A percentile compares a stretch with the other conserved stretches of the same genome.
These are phyloP conservation scores for Solanum stenotomum DNA, from an alignment of 257 asterid species.

Conservation along the genomic window DNA sequence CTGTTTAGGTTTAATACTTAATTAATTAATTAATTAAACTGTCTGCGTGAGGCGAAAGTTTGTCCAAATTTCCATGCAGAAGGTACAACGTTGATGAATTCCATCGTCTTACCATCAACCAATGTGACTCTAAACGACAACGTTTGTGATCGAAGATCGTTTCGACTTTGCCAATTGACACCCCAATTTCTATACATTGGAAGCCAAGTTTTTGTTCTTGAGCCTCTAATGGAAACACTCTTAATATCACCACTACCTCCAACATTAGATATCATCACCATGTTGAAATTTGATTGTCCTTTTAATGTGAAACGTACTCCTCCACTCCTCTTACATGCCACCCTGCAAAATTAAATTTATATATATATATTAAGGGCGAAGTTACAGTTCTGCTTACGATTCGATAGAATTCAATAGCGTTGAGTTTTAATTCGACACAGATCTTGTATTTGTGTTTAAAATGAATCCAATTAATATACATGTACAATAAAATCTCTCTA, in stretches of 20 bases:
- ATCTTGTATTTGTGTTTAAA: neutral
- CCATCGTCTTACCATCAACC: constrained; percentile 25
- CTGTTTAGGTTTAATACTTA: neutral
- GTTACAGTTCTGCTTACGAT: neutral
- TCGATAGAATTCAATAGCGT: neutral
- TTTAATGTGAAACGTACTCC: constrained; percentile 61
- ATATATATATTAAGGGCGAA: neutral
- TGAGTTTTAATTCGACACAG: neutral
- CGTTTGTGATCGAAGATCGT: constrained; percentile 39
- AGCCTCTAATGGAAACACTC: constrained; percentile 43
- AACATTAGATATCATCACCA: constrained; percentile 58
- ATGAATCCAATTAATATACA: neutral
- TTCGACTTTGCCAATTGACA: constrained; percentile 51
- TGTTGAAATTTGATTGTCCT: constrained; percentile 56
- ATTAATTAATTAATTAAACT: constrained; percentile 14
- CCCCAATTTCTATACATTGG: constrained; percentile 66
- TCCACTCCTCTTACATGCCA: constrained; percentile 49
- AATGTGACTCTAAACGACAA: constrained; percentile 42
- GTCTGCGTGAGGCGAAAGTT: constrained; percentile 48
- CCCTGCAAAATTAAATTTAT: constrained; percentile 18
- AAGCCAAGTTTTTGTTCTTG: constrained; percentile 37
- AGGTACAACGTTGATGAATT: constrained; percentile 46
- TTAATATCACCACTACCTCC: constrained; percentile 60
- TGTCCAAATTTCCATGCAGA: constrained; percentile 64
- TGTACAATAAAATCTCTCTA: neutral